phyloP scores from a whole-genome alignment of 345 rosid genomes.

The Eucalyptus decipiens region DNA sequence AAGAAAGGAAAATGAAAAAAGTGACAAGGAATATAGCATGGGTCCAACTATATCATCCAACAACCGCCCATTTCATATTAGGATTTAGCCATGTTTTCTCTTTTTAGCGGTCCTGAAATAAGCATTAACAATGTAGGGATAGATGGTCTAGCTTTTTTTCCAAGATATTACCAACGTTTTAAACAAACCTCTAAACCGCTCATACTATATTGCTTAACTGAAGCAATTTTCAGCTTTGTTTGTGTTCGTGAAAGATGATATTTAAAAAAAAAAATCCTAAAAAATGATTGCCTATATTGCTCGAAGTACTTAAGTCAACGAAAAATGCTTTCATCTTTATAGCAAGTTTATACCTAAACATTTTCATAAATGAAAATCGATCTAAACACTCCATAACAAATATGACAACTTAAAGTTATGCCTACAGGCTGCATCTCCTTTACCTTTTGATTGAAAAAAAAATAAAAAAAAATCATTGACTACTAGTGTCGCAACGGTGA shows the following conservation, averaged over 20 bases:
- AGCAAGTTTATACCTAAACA: not conserved
- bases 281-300: too few relatives aligned
- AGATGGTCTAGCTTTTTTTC: not conserved
- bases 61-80: not conserved
- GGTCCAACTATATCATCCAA: not conserved
- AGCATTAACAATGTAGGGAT: rapidly evolving
- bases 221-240: too few relatives aligned
- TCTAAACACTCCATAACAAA: not conserved
- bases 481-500: rapidly evolving
- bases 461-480: too few relatives aligned
- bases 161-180: too few relatives aligned
- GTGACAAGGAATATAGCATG: not conserved
- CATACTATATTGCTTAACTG: not conserved
- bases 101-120: too few relatives aligned
- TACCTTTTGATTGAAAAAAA: not conserved
- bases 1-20: not conserved
- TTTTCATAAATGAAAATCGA: too few relatives aligned
- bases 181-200: not conserved
- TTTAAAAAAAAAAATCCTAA: too few relatives aligned
- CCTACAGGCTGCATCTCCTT: rapidly evolving
- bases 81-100: not conserved
- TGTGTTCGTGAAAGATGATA: too few relatives aligned
- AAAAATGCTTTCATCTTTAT: too few relatives aligned
- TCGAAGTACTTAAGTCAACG: rapidly evolving
- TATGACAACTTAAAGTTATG: not conserved